Evolutionary conservation across 2,329 filamentous ascomycete genomes (phyloP).

Genomic region (Colletotrichum ledebouriae): DNA sequence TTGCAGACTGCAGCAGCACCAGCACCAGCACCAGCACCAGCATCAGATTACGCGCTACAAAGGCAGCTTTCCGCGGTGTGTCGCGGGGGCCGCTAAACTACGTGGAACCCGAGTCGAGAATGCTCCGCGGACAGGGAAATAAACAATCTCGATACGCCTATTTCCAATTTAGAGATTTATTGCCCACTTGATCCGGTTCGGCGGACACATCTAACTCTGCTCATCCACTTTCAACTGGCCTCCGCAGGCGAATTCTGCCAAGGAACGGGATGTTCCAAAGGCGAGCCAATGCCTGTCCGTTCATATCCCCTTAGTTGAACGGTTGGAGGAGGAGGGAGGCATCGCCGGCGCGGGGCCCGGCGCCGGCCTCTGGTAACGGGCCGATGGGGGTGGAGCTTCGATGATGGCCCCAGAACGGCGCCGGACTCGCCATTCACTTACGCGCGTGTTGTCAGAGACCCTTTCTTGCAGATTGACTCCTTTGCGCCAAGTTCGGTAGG

Average conservation of each 20-base stretch:
- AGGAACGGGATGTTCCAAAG: background rate
- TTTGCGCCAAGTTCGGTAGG: constrained; percentile 4
- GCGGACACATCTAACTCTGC: background rate
- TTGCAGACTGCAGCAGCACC: background rate
- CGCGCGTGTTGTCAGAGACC: constrained; percentile 24
- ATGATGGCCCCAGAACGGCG: constrained; percentile 34
- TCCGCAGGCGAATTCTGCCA: constrained; percentile 16
- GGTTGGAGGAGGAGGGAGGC: background rate
- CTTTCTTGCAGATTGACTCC: constrained; percentile 1
- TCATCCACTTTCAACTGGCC: constrained; percentile 1
- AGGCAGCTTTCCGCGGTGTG: constrained; percentile 7
- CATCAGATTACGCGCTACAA: too few relatives aligned
- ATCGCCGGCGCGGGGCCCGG: constrained; percentile 20
- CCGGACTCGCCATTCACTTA: constrained; percentile 30
- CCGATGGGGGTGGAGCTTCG: constrained; percentile 31
- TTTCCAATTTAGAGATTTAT: background rate
- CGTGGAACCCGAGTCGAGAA: background rate
- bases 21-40: background rate
- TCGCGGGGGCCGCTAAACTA: background rate
- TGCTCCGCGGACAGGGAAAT: constrained; percentile 5
- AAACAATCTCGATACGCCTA: background rate
- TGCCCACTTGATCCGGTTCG: constrained; percentile 6
- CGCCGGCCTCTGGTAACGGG: constrained; percentile 20
- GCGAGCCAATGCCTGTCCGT: constrained; percentile 5
- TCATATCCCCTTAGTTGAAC: constrained; percentile 1